Evolutionary conservation across 257 asterid genomes (phyloP).

Genomic region (Petunia axillaris): DNA sequence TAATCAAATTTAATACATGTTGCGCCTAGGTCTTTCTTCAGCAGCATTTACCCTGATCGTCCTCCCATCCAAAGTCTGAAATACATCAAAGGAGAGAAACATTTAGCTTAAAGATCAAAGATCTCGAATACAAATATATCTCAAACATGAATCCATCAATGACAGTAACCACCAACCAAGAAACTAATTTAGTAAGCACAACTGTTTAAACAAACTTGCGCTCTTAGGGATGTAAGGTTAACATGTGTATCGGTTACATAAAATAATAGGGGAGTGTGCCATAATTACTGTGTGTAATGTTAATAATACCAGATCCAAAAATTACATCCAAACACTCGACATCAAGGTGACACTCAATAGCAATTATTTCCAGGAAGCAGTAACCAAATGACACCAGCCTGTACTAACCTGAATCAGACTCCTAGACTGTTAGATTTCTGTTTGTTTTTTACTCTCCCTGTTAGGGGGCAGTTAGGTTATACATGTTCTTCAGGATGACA

Average conservation of each 20-base stretch:
- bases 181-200: no score
- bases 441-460: background rate
- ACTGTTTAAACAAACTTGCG: background rate
- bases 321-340: background rate
- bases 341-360: background rate
- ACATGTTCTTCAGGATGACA: background rate
- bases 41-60: slow-evolving; percentile 77
- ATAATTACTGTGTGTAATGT: background rate
- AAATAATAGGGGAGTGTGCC: background rate
- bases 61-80: slow-evolving; percentile 78
- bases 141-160: background rate
- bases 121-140: background rate
- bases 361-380: background rate
- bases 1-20: slow-evolving; percentile 27
- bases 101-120: background rate
- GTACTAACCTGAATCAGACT: background rate
- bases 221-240: background rate
- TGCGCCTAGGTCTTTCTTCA: slow-evolving; percentile 65
- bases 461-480: background rate
- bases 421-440: background rate
- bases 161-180: background rate
- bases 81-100: background rate
- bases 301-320: background rate
- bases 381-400: background rate
- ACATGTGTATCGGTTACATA: background rate